These are phyloP conservation scores for Panus rudis DNA, from an alignment of 768 basidiomycete species.

Conservation along the genomic window DNA sequence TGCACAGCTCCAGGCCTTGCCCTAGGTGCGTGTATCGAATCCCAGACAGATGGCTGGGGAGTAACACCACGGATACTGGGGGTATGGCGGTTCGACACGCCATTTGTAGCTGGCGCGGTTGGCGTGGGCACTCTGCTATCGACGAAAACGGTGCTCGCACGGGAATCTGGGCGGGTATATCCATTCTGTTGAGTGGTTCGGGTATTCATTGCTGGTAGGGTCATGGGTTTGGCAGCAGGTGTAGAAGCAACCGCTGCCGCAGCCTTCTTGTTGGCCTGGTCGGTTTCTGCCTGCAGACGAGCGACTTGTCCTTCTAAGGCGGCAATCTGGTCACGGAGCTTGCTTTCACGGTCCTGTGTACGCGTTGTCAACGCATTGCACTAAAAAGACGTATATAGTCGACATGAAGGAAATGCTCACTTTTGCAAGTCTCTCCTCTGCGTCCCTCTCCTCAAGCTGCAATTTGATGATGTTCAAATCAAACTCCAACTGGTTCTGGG, in stretches of 20 bases:
- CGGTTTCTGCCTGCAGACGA: slow-evolving; percentile 52
- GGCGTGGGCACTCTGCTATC: slow-evolving; percentile 47
- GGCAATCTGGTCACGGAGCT: slow-evolving; percentile 59
- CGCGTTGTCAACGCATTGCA: neutral
- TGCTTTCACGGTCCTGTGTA: slow-evolving; percentile 61
- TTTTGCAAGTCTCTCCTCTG: slow-evolving; percentile 58
- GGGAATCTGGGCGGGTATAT: slow-evolving; percentile 61
- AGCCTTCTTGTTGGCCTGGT: slow-evolving; percentile 34
- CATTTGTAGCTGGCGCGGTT: slow-evolving; percentile 33
- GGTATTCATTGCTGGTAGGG: slow-evolving; percentile 24
- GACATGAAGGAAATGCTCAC: slow-evolving; percentile 29
- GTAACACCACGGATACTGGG: slow-evolving; percentile 36
- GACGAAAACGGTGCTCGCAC: slow-evolving; percentile 56
- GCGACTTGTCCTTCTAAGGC: slow-evolving; percentile 54
- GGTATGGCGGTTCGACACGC: slow-evolving; percentile 28
- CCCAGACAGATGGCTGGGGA: slow-evolving; percentile 55
- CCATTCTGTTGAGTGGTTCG: slow-evolving; percentile 41
- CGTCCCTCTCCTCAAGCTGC: slow-evolving; percentile 73
- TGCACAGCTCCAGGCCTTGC: slow-evolving; percentile 35
- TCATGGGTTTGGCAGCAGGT: neutral
- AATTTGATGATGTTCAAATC: slow-evolving; percentile 62
- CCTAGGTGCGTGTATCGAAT: slow-evolving; percentile 58
- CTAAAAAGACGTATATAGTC: neutral
- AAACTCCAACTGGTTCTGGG: slow-evolving; percentile 56
- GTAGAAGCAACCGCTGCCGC: slow-evolving; percentile 14